Evolutionary conservation across 2,329 filamentous ascomycete species (phyloP).

Genomic region (Colletotrichum graminicola): DNA sequence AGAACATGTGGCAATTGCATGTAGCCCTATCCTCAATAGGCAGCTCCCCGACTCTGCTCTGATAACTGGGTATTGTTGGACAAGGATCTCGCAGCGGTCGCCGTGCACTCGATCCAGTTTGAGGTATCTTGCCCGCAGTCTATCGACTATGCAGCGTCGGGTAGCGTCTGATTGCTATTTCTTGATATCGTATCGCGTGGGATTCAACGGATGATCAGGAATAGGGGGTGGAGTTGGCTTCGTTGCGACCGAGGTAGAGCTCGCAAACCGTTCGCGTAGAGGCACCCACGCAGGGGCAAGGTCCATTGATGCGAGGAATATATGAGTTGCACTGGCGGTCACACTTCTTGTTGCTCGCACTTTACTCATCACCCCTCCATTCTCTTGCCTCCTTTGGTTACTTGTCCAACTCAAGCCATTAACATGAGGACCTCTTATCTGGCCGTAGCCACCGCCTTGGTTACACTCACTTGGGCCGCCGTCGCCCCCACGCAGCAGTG

Average conservation of each 20-base stretch:
- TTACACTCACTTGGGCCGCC: slow-evolving; percentile 30
- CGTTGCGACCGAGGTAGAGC: slow-evolving; percentile 12
- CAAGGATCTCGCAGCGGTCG: slow-evolving; percentile 7
- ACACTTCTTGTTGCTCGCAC: slow-evolving; percentile 19
- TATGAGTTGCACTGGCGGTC: slow-evolving; percentile 28
- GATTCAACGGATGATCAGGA: not conserved
- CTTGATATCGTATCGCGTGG: not conserved
- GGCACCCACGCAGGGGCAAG: not conserved
- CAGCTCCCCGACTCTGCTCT: slow-evolving; percentile 11
- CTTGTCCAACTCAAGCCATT: slow-evolving; percentile 37
- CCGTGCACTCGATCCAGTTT: slow-evolving; percentile 19
- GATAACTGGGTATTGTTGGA: slow-evolving; percentile 7
- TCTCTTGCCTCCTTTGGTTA: slow-evolving; percentile 20
- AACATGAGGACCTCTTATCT: slow-evolving; percentile 39
- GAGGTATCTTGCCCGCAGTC: slow-evolving; percentile 24
- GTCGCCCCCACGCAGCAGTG: slow-evolving; percentile 48
- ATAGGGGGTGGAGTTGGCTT: not conserved
- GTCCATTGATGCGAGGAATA: slow-evolving; percentile 25
- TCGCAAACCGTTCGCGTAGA: not conserved
- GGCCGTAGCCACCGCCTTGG: slow-evolving; percentile 41
- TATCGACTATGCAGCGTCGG: slow-evolving; percentile 16
- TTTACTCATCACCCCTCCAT: slow-evolving; percentile 10
- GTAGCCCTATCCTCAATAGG: slow-evolving; percentile 24
- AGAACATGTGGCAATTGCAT: slow-evolving; percentile 9
- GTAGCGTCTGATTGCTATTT: not conserved